phyloP scores from a whole-genome alignment of 176 grass and related monocot genomes.

The Oryza officinalis region DNA sequence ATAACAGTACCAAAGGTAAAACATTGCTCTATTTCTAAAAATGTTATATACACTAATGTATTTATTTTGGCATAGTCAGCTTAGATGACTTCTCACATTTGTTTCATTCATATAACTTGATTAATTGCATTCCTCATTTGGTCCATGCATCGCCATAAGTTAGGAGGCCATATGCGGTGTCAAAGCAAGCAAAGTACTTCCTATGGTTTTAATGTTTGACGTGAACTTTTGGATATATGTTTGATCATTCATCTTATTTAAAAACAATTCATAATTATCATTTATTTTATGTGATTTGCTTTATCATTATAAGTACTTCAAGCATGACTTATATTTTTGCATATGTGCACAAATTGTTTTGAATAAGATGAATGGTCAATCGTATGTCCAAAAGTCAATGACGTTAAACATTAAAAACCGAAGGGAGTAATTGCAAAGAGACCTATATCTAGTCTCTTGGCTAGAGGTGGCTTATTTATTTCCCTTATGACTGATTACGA shows the following conservation, averaged over 20 bases:
- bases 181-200: background rate
- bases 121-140: background rate
- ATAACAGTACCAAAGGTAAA: constrained; percentile 34
- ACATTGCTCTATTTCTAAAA: background rate
- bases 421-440: background rate
- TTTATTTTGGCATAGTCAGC: constrained; percentile 15
- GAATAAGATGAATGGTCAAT: no score
- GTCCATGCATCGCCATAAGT: constrained; percentile 6
- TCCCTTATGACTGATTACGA: background rate
- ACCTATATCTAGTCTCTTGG: constrained; percentile 14
- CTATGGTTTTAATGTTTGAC: background rate
- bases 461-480: constrained; percentile 7
- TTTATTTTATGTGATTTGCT: no score
- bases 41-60: background rate
- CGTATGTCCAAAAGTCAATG: no score
- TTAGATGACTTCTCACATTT: background rate
- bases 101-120: constrained; percentile 1
- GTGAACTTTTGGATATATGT: no score
- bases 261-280: no score
- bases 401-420: no score
- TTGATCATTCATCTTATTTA: no score
- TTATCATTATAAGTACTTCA: no score
- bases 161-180: constrained; percentile 11
- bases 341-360: no score
- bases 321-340: no score